Evolutionary conservation across 148 eudicot genomes (phyloP), one percentile per base, ranked within the genome.

Genomic region (Nepenthes mirabilis): DNA sequence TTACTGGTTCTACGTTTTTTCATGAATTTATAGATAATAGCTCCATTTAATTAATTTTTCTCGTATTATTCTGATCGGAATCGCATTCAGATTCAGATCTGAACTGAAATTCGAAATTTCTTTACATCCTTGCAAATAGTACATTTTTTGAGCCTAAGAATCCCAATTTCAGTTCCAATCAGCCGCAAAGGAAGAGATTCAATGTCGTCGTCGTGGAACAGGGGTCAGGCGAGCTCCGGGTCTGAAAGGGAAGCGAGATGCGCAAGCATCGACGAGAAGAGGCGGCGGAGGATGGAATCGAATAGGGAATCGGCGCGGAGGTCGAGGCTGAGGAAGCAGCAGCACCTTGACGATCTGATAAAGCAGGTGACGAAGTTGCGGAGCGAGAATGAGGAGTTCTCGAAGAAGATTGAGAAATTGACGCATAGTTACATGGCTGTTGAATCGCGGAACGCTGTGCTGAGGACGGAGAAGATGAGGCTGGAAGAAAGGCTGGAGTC

Each of bases 261-360:
- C 52, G 14, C 10, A 2, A 40, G 45, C 61, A 52, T 62, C 59
- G 80, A 75, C 14, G 86, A 82, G 51, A 82, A 66, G 57, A 78
- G 77, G 72, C 51, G 73, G 69, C 70, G 74, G 77, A 75, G 82
- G 50, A 75, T 63, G 82, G 54, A 74, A 32, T 78, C 80, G 36
- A 81, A 81, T 37, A 80, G 82, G 9, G 82, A 81, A 58, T 81
- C 86, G 6, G 86, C 86, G 2, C 72, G 72, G 65, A 68, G 82
- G 14, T 78, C 86, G 33, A 75, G 86, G 73, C 66, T 69, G 72
- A 75, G 73, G 63, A 75, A 64, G 57, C 78, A 75, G 69, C 69
- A 73, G 45, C 80, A 78, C 69, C 45, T 73, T 43, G 74, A 81
- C 52, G 72, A 81, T 34, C 65, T 81, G 57, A 73, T 61, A 35